Percentiles rank a stretch among this genome's conserved stretches.
Conservation (phyloP, 1,139 yeast species). For the Insectozyma bohioensis region DNA sequence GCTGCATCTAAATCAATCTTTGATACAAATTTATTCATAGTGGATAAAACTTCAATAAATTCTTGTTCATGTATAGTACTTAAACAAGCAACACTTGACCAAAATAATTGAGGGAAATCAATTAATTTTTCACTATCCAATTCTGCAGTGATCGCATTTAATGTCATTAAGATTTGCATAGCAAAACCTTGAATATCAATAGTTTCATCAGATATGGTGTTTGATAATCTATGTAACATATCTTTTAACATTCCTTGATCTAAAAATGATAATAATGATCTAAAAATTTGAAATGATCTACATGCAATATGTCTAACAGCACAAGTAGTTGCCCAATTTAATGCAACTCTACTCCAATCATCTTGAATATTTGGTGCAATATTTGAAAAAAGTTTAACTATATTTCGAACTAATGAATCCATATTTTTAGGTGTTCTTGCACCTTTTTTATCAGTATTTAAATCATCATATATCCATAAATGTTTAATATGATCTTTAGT, state of each 20-base stretch:
- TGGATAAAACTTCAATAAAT: constrained; percentile 80
- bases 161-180: constrained; percentile 94
- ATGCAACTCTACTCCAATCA: constrained; percentile 82
- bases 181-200: constrained; percentile 94
- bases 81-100: constrained; percentile 94
- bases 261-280: constrained; percentile 74
- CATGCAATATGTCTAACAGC: constrained; percentile 97
- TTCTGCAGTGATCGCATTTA: constrained; percentile 88
- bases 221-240: constrained; percentile 89
- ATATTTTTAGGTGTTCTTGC: constrained; percentile 86
- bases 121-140: constrained; percentile 74
- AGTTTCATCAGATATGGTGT: constrained; percentile 87
- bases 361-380: constrained; percentile 57
- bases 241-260: constrained; percentile 90
- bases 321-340: constrained; percentile 96
- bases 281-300: constrained; percentile 87
- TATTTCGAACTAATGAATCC: constrained; percentile 72
- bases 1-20: constrained; percentile 85
- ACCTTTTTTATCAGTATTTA: constrained; percentile 73
- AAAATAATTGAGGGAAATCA: constrained; percentile 89
- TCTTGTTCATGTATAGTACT: constrained; percentile 92
- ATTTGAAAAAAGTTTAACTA: constrained; percentile 57
- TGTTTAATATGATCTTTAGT: constrained; percentile 35
- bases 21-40: constrained; percentile 77
- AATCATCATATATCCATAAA: constrained; percentile 87